Conservation (phyloP, 2,329 filamentous ascomycete species). For the Botrytis deweyae region DNA sequence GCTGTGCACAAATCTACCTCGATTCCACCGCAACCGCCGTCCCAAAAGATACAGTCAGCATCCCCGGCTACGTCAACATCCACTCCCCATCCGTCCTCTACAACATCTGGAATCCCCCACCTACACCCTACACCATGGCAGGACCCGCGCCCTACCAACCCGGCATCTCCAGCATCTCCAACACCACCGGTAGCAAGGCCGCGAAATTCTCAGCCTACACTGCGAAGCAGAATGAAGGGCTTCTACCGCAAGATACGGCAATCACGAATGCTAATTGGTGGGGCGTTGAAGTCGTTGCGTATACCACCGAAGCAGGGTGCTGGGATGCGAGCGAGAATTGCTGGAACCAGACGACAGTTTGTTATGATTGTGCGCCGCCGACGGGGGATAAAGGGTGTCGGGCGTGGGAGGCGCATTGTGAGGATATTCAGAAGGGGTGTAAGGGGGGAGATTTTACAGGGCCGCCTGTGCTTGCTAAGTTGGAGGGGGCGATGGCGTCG, state of each 20-base stretch:
- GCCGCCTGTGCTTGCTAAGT: slow-evolving; percentile 39
- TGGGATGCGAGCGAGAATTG: slow-evolving; percentile 56
- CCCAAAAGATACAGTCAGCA: slow-evolving; percentile 56
- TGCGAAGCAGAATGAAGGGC: slow-evolving; percentile 47
- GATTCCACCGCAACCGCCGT: slow-evolving; percentile 49
- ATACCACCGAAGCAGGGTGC: slow-evolving; percentile 56
- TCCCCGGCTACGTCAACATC: slow-evolving; percentile 63
- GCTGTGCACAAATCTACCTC: slow-evolving; percentile 70
- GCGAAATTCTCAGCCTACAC: slow-evolving; percentile 23
- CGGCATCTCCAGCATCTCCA: slow-evolving; percentile 18
- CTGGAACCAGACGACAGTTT: slow-evolving; percentile 58
- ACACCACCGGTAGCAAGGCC: neutral
- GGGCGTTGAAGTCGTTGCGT: slow-evolving; percentile 58
- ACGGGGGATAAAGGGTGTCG: slow-evolving; percentile 60
- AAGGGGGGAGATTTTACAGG: slow-evolving; percentile 46
- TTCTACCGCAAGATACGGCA: slow-evolving; percentile 56
- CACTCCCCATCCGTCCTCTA: slow-evolving; percentile 58
- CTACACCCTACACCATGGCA: slow-evolving; percentile 55
- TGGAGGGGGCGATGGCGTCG: too few relatives aligned
- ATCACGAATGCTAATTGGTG: slow-evolving; percentile 73
- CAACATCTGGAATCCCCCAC: slow-evolving; percentile 59
- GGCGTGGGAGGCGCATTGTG: slow-evolving; percentile 63
- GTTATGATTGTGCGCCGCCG: slow-evolving; percentile 58
- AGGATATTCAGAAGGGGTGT: slow-evolving; percentile 47
- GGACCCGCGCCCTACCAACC: slow-evolving; percentile 48